Conservation (phyloP, 306 rosid genomes). For the Dryas octopetala region DNA sequence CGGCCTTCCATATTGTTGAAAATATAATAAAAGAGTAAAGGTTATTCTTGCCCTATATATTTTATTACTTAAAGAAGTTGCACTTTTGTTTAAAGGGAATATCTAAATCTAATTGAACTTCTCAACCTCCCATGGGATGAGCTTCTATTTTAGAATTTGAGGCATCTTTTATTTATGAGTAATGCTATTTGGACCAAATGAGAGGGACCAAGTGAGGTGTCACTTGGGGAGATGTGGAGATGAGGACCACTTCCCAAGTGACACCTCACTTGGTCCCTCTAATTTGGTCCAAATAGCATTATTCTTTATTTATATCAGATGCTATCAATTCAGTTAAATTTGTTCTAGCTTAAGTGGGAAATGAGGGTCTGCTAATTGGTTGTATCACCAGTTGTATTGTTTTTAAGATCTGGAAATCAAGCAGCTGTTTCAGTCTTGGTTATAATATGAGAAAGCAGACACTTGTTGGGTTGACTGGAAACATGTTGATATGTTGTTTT, state of each 20-base stretch:
- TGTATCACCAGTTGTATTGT: background rate
- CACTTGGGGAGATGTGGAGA: no score
- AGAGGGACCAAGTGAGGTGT: no score
- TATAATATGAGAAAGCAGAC: background rate
- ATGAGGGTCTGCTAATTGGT: background rate
- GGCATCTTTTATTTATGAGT: background rate
- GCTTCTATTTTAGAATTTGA: background rate
- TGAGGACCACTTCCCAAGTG: no score
- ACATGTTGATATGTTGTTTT: background rate
- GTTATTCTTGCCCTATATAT: no score
- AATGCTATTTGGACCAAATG: no score
- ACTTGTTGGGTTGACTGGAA: background rate
- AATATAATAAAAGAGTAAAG: no score
- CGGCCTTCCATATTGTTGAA: background rate
- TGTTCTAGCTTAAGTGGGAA: background rate
- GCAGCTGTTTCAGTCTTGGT: background rate
- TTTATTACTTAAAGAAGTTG: no score
- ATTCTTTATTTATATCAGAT: background rate
- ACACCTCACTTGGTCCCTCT: no score
- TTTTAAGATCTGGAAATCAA: background rate
- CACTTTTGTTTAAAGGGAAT: background rate
- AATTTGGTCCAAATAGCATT: no score
- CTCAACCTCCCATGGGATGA: background rate
- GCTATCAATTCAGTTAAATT: background rate
- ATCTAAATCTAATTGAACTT: background rate